phyloP scores from a whole-genome alignment of 768 basidiomycete genomes.

The Boletus tomentosulus region DNA sequence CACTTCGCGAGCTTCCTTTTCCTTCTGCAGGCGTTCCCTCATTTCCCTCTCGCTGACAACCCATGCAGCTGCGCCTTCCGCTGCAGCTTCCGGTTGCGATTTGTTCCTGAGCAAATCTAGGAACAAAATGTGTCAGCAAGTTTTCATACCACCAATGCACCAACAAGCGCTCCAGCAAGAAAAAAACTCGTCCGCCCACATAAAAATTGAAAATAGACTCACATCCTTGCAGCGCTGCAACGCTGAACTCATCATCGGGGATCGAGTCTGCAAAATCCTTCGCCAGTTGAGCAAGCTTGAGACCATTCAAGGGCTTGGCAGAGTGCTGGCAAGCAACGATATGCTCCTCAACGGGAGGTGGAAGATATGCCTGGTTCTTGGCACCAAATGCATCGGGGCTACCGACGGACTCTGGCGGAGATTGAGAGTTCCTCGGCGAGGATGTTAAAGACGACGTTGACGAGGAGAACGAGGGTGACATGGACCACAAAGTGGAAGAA shows the following conservation, averaged over 20 bases:
- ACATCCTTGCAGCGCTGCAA: conserved; percentile 90
- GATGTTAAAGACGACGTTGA: conserved; percentile 37
- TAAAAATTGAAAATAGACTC: conserved; percentile 36
- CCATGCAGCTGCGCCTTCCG: conserved; percentile 64
- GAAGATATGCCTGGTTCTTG: conserved; percentile 56
- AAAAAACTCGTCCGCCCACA: neutral
- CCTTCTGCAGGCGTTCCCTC: conserved; percentile 65
- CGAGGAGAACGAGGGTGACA: conserved; percentile 43
- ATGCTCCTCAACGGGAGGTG: conserved; percentile 61
- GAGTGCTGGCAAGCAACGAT: conserved; percentile 56
- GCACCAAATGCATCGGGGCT: conserved; percentile 40
- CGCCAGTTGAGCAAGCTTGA: conserved; percentile 63
- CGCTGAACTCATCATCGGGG: conserved; percentile 83
- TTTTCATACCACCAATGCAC: conserved; percentile 20
- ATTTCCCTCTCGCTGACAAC: conserved; percentile 72
- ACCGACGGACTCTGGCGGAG: conserved; percentile 16
- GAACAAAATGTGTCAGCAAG: conserved; percentile 22
- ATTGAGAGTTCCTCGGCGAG: conserved; percentile 28
- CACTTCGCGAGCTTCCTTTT: conserved; percentile 67
- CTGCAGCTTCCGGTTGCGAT: conserved; percentile 73
- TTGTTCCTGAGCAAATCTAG: conserved; percentile 82
- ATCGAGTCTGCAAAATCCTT: conserved; percentile 77
- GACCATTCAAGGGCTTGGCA: conserved; percentile 61
- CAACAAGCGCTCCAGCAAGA: conserved; percentile 18
- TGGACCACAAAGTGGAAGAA: conserved; percentile 45